Conservation (phyloP, 208 protist genomes). For the Leptomonas seymouri region DNA sequence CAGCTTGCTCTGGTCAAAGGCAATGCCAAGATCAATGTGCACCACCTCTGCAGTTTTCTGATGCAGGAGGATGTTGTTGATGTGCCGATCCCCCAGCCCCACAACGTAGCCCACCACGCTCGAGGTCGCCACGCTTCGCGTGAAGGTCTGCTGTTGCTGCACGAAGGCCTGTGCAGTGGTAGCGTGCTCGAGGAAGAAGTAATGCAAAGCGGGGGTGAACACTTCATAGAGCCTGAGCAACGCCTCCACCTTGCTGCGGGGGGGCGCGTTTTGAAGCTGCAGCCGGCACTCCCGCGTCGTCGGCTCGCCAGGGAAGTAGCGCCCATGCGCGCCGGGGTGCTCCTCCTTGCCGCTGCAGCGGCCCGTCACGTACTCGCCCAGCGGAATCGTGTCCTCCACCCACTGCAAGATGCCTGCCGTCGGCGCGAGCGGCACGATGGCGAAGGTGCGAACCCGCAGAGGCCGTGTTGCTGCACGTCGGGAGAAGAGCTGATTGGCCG, state of each 20-base stretch:
- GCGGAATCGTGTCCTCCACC: conserved; percentile 89
- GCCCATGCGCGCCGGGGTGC: conserved; percentile 69
- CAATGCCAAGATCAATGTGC: conserved; percentile 97
- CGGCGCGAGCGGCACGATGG: conserved; percentile 92
- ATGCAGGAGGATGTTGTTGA: conserved; percentile 96
- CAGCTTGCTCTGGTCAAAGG: conserved; percentile 90
- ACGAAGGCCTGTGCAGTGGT: conserved; percentile 78
- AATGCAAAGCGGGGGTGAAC: conserved; percentile 95
- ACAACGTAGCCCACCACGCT: conserved; percentile 96
- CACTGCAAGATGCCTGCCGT: conserved; percentile 92
- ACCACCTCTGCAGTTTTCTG: conserved; percentile 88
- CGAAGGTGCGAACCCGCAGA: conserved; percentile 92
- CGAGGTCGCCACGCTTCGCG: conserved; percentile 85
- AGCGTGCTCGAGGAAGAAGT: conserved; percentile 96
- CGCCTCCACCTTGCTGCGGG: conserved; percentile 24
- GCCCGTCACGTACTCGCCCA: conserved; percentile 91
- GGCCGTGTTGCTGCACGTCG: conserved; percentile 10
- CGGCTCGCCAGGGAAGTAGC: conserved; percentile 85
- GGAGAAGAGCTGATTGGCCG: conserved; percentile 80
- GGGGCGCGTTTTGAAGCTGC: conserved; percentile 40
- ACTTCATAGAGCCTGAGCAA: conserved; percentile 66
- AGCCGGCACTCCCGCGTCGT: conserved; percentile 59
- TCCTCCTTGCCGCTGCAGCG: conserved; percentile 18
- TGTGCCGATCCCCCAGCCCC: conserved; percentile 97
- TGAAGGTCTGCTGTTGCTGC: conserved; percentile 84